Base-by-base conservation (phyloP, 1,284 basidiomycete genomes). In the Ceratobasidium theobromae region DNA sequence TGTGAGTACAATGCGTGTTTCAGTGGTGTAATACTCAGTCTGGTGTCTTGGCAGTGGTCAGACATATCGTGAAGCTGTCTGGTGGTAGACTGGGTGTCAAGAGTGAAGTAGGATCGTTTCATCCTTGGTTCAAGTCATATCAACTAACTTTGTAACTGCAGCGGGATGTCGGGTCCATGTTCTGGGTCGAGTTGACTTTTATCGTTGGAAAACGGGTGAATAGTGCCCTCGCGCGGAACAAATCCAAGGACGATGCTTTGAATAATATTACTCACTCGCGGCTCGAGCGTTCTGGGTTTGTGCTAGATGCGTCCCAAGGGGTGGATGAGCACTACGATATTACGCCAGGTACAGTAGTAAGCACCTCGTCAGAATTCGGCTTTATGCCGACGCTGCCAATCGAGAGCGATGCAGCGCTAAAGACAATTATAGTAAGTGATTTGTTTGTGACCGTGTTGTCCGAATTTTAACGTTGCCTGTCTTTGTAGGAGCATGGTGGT, bases 51-150 rank as follows among this genome's bases (percentile, higher is more conserved):
- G 35, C 21, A 57, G 54, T 95, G 21, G 91, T 95, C n/a, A 82
- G 91, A 41, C 91, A 93, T 73, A 95, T 96, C 66, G 89, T 96
- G 69, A 91, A 89, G 75, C 79, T 93, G 33, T 87, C 84, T 62
- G 86, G 88, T 8, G 93, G 93, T 4, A 82, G 91, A 23, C 78
- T 94, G 9, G 91, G 93, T 54, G 79, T 80, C 3, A 75, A 78
- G 32, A 75, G 73, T 14, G 71, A 77, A 57, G 69, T 73, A 53
- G 77, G 79, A n/a, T n/a, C n/a, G n/a, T n/a, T n/a, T n/a, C n/a
- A n/a, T n/a, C n/a, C n/a, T n/a, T 41, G 3, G 23, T 25, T 11
- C 3, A 21, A 2, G 11, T 21, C 0, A 25, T 64, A 27, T 74
- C 40, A 46, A 38, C 32, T 55, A 6, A 65, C 48, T n/a, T 82